Conservation (phyloP, 208 protist species). For the Zelonia costaricensis region DNA sequence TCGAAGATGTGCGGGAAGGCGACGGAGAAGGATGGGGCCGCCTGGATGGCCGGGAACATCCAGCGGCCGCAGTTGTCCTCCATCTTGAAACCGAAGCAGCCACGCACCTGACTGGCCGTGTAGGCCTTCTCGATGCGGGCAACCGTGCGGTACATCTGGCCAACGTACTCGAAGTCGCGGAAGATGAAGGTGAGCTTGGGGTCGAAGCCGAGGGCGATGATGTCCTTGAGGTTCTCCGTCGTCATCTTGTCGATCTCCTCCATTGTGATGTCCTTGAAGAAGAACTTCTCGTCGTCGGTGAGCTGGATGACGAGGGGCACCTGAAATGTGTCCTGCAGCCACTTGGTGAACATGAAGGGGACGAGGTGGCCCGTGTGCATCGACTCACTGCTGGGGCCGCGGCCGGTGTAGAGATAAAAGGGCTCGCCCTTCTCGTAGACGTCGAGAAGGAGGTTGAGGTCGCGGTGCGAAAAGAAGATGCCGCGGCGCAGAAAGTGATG, state of each 20-base stretch:
- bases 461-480: slow-evolving; percentile 99
- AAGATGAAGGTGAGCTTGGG: slow-evolving; percentile 99
- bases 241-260: slow-evolving; percentile 94
- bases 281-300: slow-evolving; percentile 99
- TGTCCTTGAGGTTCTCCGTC: slow-evolving; percentile 98
- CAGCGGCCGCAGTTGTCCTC: slow-evolving; percentile 96
- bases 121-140: slow-evolving; percentile 94
- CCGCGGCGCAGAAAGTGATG: slow-evolving; percentile 92
- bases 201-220: slow-evolving; percentile 99
- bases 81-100: slow-evolving; percentile 97
- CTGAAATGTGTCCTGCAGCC: slow-evolving; percentile 99
- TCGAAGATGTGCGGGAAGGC: slow-evolving; percentile 98
- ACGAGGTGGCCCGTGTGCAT: slow-evolving; percentile 99
- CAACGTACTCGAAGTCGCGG: slow-evolving; percentile 97
- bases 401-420: slow-evolving; percentile 99
- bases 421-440: slow-evolving; percentile 95
- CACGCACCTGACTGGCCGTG: slow-evolving; percentile 94
- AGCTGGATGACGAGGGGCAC: slow-evolving; percentile 99
- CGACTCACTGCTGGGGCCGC: slow-evolving; percentile 97
- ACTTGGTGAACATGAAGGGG: slow-evolving; percentile 99
- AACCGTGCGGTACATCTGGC: slow-evolving; percentile 97
- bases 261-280: slow-evolving; percentile 97
- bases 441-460: slow-evolving; percentile 97
- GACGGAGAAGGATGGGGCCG: slow-evolving; percentile 96
- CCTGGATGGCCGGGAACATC: slow-evolving; percentile 98